Evolutionary conservation across 2,329 filamentous ascomycete species (phyloP).

Genomic region (Parafenestella ontariensis): DNA sequence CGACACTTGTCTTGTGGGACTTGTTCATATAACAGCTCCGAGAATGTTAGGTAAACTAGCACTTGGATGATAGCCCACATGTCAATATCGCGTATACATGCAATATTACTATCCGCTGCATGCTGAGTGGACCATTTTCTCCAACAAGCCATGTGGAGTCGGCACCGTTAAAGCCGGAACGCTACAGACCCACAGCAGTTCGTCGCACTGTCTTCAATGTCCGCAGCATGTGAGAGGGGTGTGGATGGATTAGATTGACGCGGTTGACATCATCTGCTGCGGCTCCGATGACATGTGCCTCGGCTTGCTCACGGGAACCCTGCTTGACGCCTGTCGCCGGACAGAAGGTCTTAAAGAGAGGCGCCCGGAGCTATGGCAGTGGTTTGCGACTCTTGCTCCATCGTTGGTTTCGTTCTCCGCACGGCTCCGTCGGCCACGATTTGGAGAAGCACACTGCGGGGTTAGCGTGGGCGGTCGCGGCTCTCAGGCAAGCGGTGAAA

Average conservation of each 20-base stretch:
- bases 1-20: conserved; percentile 58
- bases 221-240: conserved; percentile 33
- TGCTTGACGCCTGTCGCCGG: conserved; percentile 7
- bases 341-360: conserved; percentile 19
- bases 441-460: conserved; percentile 27
- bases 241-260: not conserved
- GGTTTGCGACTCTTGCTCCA: conserved; percentile 7
- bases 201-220: conserved; percentile 1
- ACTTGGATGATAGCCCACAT: conserved; percentile 14
- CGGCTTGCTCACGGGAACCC: conserved; percentile 28
- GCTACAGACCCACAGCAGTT: conserved; percentile 23
- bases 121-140: conserved; percentile 22
- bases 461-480: conserved; percentile 30
- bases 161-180: conserved; percentile 12
- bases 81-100: conserved; percentile 11
- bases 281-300: conserved; percentile 25
- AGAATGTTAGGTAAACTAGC: not conserved
- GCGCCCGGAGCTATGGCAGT: conserved; percentile 16
- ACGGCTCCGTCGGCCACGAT: conserved; percentile 13
- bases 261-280: conserved; percentile 29
- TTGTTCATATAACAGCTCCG: conserved; percentile 52
- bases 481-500: conserved; percentile 31
- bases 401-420: conserved; percentile 23
- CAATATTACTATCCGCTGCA: conserved; percentile 11
- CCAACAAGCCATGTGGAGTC: conserved; percentile 24